A percentile compares a stretch with the other conserved stretches of the same genome.
Conservation (phyloP, 176 grass and related monocot genomes). For the Microstegium vimineum region DNA sequence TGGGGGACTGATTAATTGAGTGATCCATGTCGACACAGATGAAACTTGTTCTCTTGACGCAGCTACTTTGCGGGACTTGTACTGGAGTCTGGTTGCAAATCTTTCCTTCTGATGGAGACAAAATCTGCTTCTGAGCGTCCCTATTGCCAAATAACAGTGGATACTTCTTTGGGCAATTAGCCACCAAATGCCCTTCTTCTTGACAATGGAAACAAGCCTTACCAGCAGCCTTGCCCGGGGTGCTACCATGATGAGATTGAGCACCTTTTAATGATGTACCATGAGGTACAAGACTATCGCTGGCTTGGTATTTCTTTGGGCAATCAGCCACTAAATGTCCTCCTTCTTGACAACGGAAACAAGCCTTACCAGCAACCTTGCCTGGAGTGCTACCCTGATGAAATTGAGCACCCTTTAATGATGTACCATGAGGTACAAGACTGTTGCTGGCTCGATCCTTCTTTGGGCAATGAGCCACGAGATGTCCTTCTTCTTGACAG, state of each 20-base stretch:
- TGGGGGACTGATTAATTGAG: too few relatives aligned
- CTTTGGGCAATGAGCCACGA: too few relatives aligned
- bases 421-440: too few relatives aligned
- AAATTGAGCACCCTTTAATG: too few relatives aligned
- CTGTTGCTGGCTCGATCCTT: too few relatives aligned
- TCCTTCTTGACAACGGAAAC: neutral
- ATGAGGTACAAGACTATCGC: neutral
- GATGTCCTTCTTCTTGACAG: too few relatives aligned
- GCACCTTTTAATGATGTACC: neutral
- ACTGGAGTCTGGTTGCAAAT: neutral
- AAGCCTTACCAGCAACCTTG: neutral
- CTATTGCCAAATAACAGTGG: neutral
- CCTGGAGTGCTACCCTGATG: neutral
- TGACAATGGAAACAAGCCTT: neutral
- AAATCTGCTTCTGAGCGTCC: neutral
- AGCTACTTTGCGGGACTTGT: neutral
- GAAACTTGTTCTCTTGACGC: neutral
- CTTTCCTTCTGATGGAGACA: neutral
- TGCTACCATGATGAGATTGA: neutral
- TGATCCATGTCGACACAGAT: too few relatives aligned
- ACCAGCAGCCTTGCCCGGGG: neutral
- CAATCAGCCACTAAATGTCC: neutral
- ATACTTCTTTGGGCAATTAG: neutral
- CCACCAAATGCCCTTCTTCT: neutral
- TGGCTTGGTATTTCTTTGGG: neutral